These are phyloP conservation scores for Entonaema liquescens DNA, from an alignment of 495 filamentous ascomycete genomes.

Conservation along the genomic window DNA sequence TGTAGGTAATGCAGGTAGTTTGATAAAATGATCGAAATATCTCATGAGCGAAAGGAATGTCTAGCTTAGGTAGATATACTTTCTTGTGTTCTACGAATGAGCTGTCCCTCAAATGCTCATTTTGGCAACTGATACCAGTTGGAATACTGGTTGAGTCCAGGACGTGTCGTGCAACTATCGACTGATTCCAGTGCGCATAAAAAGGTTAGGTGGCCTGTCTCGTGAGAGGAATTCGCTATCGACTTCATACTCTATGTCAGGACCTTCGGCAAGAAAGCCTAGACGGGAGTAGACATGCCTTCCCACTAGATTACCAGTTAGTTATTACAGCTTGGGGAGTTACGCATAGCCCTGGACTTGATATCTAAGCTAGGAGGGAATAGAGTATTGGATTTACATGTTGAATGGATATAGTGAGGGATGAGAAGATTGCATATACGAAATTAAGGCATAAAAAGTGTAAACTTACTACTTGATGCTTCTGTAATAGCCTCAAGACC, in stretches of 20 bases:
- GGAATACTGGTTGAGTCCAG: background rate
- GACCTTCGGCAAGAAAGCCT: slow-evolving; percentile 49
- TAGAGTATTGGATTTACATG: too few species aligned
- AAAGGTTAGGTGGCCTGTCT: slow-evolving; percentile 47
- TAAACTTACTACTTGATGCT: slow-evolving; percentile 47
- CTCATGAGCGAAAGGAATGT: background rate
- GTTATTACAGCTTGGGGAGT: background rate
- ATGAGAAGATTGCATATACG: background rate
- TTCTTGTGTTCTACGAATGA: too few species aligned
- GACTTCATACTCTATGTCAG: slow-evolving; percentile 46
- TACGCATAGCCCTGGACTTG: background rate
- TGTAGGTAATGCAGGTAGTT: background rate
- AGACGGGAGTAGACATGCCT: slow-evolving; percentile 51
- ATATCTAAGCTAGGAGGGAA: background rate
- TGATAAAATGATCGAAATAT: too few species aligned
- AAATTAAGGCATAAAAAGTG: background rate
- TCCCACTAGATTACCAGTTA: slow-evolving; percentile 43
- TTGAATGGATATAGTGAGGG: too few species aligned
- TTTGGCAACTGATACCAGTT: background rate
- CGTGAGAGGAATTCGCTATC: slow-evolving; percentile 48
- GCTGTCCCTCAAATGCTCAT: background rate
- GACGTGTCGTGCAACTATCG: background rate
- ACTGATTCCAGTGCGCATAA: slow-evolving; percentile 46
- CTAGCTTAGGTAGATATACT: background rate
- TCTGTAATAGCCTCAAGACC: slow-evolving; percentile 51